phyloP scores from a whole-genome alignment of 164 flowering plant genomes.

The Sedum album region DNA sequence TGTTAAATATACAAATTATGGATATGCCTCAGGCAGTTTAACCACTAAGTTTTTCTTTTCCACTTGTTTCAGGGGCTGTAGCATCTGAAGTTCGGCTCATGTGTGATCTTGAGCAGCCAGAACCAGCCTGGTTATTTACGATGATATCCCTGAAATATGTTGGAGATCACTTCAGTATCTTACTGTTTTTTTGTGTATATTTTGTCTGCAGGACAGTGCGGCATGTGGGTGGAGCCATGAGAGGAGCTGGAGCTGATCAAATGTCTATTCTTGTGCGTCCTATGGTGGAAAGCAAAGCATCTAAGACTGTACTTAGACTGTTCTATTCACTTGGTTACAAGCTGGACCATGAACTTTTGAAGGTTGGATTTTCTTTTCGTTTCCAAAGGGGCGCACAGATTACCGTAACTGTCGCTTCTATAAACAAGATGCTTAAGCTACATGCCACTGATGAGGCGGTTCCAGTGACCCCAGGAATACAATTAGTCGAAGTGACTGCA shows the following conservation, averaged over 20 bases:
- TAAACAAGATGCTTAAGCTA: conserved; percentile 71
- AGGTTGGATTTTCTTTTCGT: conserved; percentile 70
- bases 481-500: conserved; percentile 89
- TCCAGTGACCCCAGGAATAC: conserved; percentile 84
- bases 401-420: conserved; percentile 72
- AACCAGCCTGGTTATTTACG: conserved; percentile 61
- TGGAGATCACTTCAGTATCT: not conserved
- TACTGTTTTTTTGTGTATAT: not conserved
- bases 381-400: conserved; percentile 72
- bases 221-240: conserved; percentile 88
- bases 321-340: conserved; percentile 85
- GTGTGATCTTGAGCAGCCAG: conserved; percentile 85
- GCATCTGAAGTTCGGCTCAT: conserved; percentile 78
- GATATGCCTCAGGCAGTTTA: not conserved
- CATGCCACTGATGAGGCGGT: conserved; percentile 83
- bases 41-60: not conserved
- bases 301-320: conserved; percentile 77
- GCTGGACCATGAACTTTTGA: conserved; percentile 77
- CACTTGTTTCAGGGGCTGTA: conserved; percentile 42
- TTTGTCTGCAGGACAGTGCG: conserved; percentile 57
- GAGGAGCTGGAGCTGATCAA: conserved; percentile 97
- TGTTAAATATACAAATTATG: not conserved
- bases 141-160: not conserved
- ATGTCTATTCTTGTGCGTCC: conserved; percentile 73
- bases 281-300: conserved; percentile 79